phyloP scores from a whole-genome alignment of 176 grass and related monocot species.

The Zizania latifolia region DNA sequence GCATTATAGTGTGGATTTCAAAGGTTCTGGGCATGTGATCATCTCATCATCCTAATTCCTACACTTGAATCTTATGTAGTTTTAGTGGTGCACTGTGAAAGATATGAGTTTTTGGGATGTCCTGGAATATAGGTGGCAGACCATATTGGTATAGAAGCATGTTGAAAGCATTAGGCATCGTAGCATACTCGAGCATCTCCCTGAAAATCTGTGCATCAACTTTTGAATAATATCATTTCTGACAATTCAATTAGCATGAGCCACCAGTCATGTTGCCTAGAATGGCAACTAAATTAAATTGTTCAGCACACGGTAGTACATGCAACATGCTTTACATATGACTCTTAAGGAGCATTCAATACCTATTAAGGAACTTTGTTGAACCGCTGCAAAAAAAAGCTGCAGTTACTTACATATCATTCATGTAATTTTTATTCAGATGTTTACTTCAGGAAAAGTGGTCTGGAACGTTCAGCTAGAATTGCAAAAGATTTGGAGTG shows the following conservation, averaged over 20 bases:
- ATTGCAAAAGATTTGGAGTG: conserved; percentile 75
- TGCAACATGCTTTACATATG: not conserved
- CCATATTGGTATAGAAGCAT: not conserved
- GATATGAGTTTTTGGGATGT: not conserved
- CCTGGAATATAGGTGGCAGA: not conserved
- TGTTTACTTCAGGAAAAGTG: conserved; percentile 75
- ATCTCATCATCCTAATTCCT: not conserved
- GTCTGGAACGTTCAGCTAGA: conserved; percentile 55
- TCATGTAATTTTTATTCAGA: conserved; percentile 53
- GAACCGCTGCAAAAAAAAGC: not conserved
- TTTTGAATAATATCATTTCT: not conserved
- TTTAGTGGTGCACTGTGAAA: not conserved
- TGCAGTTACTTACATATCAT: not conserved
- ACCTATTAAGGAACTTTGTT: not conserved
- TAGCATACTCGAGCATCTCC: not conserved
- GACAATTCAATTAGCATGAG: not conserved
- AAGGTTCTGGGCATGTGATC: not conserved
- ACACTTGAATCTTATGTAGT: not conserved
- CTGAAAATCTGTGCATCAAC: not conserved
- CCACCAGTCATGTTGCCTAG: not conserved
- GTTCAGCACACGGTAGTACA: not conserved
- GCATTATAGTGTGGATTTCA: not conserved
- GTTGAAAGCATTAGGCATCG: not conserved
- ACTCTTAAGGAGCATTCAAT: not conserved
- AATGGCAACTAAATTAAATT: conserved; percentile 1